Evolutionary conservation across 2,329 filamentous ascomycete species (phyloP).

Genomic region (Penicillium sp.): DNA sequence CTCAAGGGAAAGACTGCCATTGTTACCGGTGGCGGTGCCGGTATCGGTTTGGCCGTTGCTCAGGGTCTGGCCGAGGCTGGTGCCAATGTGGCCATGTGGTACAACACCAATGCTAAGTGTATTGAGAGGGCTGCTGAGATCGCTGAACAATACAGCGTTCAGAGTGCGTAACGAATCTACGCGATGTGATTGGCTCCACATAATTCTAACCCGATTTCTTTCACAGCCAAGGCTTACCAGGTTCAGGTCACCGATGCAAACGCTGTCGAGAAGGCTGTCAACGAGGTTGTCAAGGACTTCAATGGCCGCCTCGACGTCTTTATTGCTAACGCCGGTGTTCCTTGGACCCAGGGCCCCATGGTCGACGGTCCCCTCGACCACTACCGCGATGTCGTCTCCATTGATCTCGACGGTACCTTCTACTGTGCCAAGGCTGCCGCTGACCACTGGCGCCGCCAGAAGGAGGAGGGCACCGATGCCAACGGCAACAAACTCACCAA

Average conservation of each 20-base stretch:
- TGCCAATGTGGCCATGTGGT: constrained; percentile 71
- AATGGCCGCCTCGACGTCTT: constrained; percentile 75
- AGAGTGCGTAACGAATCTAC: constrained; percentile 40
- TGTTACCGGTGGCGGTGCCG: constrained; percentile 67
- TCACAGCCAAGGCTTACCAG: constrained; percentile 51
- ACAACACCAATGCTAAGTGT: constrained; percentile 67
- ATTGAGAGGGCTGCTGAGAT: constrained; percentile 62
- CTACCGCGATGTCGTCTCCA: constrained; percentile 66
- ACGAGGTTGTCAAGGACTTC: constrained; percentile 59
- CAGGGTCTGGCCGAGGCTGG: constrained; percentile 67
- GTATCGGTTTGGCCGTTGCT: constrained; percentile 66
- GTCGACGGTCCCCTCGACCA: constrained; percentile 64
- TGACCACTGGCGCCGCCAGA: constrained; percentile 68
- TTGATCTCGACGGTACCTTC: constrained; percentile 74
- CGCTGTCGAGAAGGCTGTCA: constrained; percentile 44
- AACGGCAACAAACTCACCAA: constrained; percentile 62
- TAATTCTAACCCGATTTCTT: constrained; percentile 4
- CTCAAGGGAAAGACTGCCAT: constrained; percentile 70
- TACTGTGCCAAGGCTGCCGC: constrained; percentile 73
- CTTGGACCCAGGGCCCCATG: constrained; percentile 68
- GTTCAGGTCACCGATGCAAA: constrained; percentile 48
- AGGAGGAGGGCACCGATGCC: constrained; percentile 63
- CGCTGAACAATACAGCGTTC: constrained; percentile 65
- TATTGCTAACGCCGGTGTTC: constrained; percentile 74
- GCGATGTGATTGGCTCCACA: not conserved